Percentiles rank a stretch among this genome's conserved stretches.
Evolutionary conservation across 768 basidiomycete genomes (phyloP).

Genomic region (Phlebiopsis flavidoalba): DNA sequence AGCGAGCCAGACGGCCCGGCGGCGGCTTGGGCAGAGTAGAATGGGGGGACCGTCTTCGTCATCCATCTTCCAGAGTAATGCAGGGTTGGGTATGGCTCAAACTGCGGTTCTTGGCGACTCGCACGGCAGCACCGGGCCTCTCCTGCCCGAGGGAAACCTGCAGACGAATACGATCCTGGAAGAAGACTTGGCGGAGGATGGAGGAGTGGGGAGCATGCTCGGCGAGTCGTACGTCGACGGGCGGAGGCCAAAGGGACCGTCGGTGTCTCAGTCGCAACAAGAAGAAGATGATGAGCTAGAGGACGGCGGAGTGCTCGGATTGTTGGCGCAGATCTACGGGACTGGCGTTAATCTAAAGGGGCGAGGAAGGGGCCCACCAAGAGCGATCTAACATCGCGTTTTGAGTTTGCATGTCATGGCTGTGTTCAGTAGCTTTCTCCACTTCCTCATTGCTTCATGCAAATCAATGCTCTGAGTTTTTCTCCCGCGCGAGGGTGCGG

Average conservation of each 20-base stretch:
- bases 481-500: background rate
- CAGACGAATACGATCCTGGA: slow-evolving; percentile 28
- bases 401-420: background rate
- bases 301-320: slow-evolving; percentile 80
- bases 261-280: slow-evolving; percentile 29
- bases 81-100: slow-evolving; percentile 53
- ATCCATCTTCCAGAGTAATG: slow-evolving; percentile 39
- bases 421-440: background rate
- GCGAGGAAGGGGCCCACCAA: slow-evolving; percentile 21
- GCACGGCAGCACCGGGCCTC: slow-evolving; percentile 45
- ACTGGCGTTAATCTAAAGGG: slow-evolving; percentile 26
- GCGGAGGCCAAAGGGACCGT: slow-evolving; percentile 30
- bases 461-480: background rate
- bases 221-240: slow-evolving; percentile 79
- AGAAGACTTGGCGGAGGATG: slow-evolving; percentile 47
- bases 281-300: slow-evolving; percentile 58
- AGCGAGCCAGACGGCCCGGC: slow-evolving; percentile 51
- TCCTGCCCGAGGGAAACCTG: background rate
- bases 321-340: slow-evolving; percentile 85
- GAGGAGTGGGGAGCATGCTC: slow-evolving; percentile 55
- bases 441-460: background rate
- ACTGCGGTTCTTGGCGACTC: slow-evolving; percentile 76
- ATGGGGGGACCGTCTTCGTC: slow-evolving; percentile 21
- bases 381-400: slow-evolving; percentile 18
- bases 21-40: slow-evolving; percentile 28